Conservation (phyloP, 1,284 basidiomycete species). For the Porodaedalea pini region DNA sequence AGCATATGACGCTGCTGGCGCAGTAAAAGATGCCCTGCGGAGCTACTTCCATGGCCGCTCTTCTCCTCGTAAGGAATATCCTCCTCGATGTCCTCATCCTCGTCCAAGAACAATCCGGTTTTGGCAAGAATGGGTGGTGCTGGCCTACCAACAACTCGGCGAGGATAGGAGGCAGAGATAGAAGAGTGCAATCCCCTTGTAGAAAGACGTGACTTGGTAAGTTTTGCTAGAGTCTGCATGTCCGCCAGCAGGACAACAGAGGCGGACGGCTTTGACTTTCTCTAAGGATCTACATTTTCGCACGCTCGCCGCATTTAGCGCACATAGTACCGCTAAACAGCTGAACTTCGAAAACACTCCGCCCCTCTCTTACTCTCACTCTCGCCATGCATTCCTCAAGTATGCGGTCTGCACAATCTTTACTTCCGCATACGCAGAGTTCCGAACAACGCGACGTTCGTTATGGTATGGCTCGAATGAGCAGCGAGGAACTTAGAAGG, state of each 20-base stretch:
- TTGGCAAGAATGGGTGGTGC: conserved; percentile 15
- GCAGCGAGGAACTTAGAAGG: neutral
- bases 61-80: conserved; percentile 37
- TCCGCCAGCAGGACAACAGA: neutral
- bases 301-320: conserved; percentile 10
- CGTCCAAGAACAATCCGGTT: conserved; percentile 19
- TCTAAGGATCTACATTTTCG: neutral
- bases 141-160: neutral
- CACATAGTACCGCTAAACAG: neutral
- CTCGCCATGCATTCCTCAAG: neutral
- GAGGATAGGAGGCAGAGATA: conserved; percentile 5
- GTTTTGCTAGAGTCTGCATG: conserved; percentile 8
- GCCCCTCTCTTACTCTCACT: neutral
- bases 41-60: conserved; percentile 58
- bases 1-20: conserved; percentile 67
- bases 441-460: neutral
- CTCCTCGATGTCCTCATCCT: conserved; percentile 22
- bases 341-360: neutral
- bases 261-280: neutral
- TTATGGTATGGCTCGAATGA: neutral
- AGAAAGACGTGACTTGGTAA: conserved; percentile 3
- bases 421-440: neutral
- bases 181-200: conserved; percentile 10
- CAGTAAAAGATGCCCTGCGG: conserved; percentile 64
- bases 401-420: neutral